Percentiles rank a stretch among this genome's conserved stretches.
Evolutionary conservation across 495 filamentous ascomycete genomes (phyloP).

Genomic region (Tetracladium marchalianum): DNA sequence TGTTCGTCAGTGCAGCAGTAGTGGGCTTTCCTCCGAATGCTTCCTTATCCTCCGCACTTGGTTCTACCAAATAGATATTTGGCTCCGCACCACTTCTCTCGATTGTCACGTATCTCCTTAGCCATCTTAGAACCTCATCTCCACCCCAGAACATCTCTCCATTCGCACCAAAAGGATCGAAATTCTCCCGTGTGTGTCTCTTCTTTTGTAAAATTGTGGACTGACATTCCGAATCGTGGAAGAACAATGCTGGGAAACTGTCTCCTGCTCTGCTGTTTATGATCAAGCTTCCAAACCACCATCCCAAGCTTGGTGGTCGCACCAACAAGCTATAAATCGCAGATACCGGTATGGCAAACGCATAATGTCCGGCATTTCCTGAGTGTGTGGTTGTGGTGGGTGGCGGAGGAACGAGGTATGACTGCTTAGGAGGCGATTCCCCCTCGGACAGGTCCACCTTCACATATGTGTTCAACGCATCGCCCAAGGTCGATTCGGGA

Average conservation of each 20-base stretch:
- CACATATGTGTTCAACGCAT: constrained; percentile 79
- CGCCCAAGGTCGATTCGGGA: constrained; percentile 81
- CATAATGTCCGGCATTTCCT: constrained; percentile 70
- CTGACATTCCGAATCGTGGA: constrained; percentile 94
- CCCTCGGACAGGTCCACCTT: constrained; percentile 85
- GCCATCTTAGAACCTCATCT: constrained; percentile 88
- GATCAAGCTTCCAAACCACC: constrained; percentile 95
- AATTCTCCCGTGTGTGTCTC: constrained; percentile 66
- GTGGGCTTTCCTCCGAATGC: constrained; percentile 62
- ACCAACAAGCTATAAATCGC: constrained; percentile 86
- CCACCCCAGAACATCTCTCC: constrained; percentile 95
- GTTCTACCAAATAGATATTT: constrained; percentile 85
- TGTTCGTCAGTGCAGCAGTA: constrained; percentile 29
- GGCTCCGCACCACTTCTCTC: constrained; percentile 76
- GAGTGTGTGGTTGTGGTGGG: constrained; percentile 66
- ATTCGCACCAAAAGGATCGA: constrained; percentile 80
- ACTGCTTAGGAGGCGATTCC: constrained; percentile 70
- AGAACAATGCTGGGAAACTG: constrained; percentile 90
- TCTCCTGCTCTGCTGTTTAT: constrained; percentile 86
- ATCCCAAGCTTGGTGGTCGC: constrained; percentile 84
- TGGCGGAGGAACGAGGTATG: constrained; percentile 84
- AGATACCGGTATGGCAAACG: constrained; percentile 84
- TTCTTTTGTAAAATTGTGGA: constrained; percentile 91
- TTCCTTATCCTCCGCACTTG: constrained; percentile 68
- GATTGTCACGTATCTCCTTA: constrained; percentile 71